Conservation (phyloP, 306 rosid species). For the Phaseolus lunatus region DNA sequence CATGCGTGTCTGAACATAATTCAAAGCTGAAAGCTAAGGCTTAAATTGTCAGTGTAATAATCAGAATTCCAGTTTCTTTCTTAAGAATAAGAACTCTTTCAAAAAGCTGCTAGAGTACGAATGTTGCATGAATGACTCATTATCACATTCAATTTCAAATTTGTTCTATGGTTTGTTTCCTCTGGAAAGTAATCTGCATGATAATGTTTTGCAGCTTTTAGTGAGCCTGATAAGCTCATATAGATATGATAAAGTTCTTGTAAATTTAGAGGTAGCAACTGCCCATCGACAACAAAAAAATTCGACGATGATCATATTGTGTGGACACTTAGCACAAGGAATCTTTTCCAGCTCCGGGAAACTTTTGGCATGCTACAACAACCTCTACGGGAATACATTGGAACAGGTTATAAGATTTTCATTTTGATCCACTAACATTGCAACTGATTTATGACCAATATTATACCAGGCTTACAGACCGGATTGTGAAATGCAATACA, state of each 20-base stretch:
- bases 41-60: not conserved
- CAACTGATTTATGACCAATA: not conserved
- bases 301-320: conserved; percentile 66
- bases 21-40: conserved; percentile 13
- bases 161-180: conserved; percentile 19
- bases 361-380: conserved; percentile 75
- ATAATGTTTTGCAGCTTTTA: conserved; percentile 64
- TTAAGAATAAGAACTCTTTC: conserved; percentile 3
- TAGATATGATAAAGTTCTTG: conserved; percentile 73
- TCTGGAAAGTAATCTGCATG: conserved; percentile 30
- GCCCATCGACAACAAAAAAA: conserved; percentile 62
- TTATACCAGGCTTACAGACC: too few species aligned
- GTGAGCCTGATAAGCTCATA: conserved; percentile 80
- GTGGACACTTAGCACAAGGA: conserved; percentile 88
- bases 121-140: not conserved
- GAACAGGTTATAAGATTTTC: conserved; percentile 59
- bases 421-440: conserved; percentile 1
- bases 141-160: conserved; percentile 1
- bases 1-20: not conserved
- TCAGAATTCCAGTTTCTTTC: not conserved
- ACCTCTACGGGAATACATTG: conserved; percentile 62
- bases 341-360: conserved; percentile 78
- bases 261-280: conserved; percentile 61
- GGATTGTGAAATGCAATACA: too few species aligned
- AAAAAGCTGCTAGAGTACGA: not conserved